Percentiles rank a stretch among this genome's conserved stretches.
Evolutionary conservation across 768 basidiomycete genomes (phyloP).

Genomic region (Coprinellus micaceus): DNA sequence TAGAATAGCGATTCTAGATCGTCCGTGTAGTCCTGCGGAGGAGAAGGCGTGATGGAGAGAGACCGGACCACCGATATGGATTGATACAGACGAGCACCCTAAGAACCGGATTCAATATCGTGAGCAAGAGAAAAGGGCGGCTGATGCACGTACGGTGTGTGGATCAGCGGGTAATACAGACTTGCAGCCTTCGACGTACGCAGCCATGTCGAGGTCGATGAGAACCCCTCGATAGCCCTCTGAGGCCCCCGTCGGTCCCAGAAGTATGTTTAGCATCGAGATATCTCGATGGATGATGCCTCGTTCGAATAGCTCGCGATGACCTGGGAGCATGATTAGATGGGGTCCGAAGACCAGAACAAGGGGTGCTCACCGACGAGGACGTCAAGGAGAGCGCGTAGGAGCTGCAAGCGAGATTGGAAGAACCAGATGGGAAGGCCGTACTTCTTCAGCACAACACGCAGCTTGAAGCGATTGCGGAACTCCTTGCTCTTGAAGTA

Average conservation of each 20-base stretch:
- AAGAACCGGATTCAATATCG: background rate
- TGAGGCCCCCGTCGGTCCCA: background rate
- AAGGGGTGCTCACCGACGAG: background rate
- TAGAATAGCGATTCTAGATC: conserved; percentile 3
- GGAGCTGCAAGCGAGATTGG: background rate
- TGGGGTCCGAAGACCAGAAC: background rate
- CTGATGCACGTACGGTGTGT: background rate
- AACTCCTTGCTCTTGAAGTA: background rate
- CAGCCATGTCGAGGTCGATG: background rate
- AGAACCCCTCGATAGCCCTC: background rate
- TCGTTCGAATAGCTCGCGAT: background rate
- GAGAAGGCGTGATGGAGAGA: background rate
- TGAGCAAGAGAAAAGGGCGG: background rate
- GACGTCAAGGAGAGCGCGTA: background rate
- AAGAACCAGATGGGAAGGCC: background rate
- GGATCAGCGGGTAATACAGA: background rate
- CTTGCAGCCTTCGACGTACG: background rate
- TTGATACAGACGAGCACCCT: conserved; percentile 1
- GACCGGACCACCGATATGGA: background rate
- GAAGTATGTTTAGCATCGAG: background rate
- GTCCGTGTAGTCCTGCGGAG: background rate
- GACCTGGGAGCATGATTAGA: background rate
- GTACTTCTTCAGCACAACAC: background rate
- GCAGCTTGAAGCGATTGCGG: background rate
- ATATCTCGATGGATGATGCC: background rate